Base-by-base conservation (phyloP, 805 yeast genomes). In the Wickerhamomyces strasburgensis region DNA sequence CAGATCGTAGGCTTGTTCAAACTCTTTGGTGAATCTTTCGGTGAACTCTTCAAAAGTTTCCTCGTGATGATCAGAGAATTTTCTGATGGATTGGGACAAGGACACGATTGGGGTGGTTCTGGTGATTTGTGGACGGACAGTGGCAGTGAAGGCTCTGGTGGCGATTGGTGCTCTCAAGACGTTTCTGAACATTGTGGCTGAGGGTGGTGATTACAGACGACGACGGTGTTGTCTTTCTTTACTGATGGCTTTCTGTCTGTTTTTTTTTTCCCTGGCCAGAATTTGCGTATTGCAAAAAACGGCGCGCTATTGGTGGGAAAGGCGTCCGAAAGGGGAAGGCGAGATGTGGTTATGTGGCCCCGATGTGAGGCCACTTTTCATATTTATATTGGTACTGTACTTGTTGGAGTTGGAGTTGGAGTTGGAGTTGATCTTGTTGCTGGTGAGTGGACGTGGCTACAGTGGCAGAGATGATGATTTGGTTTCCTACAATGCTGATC, bases 31-130 rank as follows among this genome's bases (percentile, higher is more conserved):
- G 71, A 78, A 86, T 78, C 89, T 80, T 46, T 58, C 52, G 41
- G 95, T 86, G 74, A 87, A 88, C 70, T 89, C 96, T 69, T 88
- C 97, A 51, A 85, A 89, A 37, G 95, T 79, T 71, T 88, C 97
- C 62, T 85, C 95, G 61, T 85, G 94, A 51, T 72, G 80, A 40
- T 70, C 74, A 37, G 95, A 83, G 74, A 84, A 88, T 56, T 71
- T 71, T 78, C 96, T 78, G 41, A 67, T 52, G 29, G 62, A 58
- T 29, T 16, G 21, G 24, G 18, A 29, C 19, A 35, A 28, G 24
- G 18, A 29, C 19, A 35, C 27, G 23, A 39, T 19, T 27, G 43
- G 37, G 18, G 43, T 25, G 35, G 46, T 29, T 39, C 46, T 43
- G 30, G 31, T 19, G 14, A 37, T 21, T 21, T 42, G 26, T 42